Base-by-base conservation (phyloP, 139 green algal species). In the Picochlorum sp. region DNA sequence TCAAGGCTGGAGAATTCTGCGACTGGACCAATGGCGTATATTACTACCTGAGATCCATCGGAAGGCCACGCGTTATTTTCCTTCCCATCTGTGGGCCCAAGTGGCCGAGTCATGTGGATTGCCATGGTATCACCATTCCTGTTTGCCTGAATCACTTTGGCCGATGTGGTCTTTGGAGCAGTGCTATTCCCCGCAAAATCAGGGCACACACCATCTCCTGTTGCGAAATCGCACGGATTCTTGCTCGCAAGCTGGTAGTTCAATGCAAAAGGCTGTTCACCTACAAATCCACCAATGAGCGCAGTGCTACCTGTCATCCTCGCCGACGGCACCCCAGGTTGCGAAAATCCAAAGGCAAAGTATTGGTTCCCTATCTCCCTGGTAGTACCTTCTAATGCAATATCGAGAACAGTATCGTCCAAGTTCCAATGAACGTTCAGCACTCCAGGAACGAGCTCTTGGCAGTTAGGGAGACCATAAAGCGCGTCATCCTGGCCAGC, bases 1-100 rank as follows among this genome's bases (percentile, higher is more conserved):
- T 47, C 37, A 20, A 63, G 37, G 15, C 30, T 67, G 24, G 38
- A 60, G 18, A 38, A 45, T 26, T 67, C 66, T 54, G 47, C 52
- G 24, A 72, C 38, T 14, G 66, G 66, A 14, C 66, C 66, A 26
- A 72, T 61, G 7, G 66, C 66, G 21, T 45, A 72, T 16, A 72
- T 56, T 11, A 57, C 15, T 34, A 37, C 24, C 24, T 21, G 37
- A 41, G 18, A 41, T 16, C 56, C 56, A 28, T 72, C 56, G 0
- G 47, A 8, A 31, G 66, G 66, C 66, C 66, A 72, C 13, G 6
- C 16, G 24, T 21, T 41, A 41, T 41, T 41, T 41, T 41, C 34
- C 34, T 41, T 54, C 15, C 18, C 47, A 54, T 54, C 47, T 54
- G 47, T 20, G 15, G 23, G 16, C 5, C 38, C 21, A 3, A 72